Evolutionary conservation across 305 asterid species (phyloP).

Genomic region (Solanum chacoense): DNA sequence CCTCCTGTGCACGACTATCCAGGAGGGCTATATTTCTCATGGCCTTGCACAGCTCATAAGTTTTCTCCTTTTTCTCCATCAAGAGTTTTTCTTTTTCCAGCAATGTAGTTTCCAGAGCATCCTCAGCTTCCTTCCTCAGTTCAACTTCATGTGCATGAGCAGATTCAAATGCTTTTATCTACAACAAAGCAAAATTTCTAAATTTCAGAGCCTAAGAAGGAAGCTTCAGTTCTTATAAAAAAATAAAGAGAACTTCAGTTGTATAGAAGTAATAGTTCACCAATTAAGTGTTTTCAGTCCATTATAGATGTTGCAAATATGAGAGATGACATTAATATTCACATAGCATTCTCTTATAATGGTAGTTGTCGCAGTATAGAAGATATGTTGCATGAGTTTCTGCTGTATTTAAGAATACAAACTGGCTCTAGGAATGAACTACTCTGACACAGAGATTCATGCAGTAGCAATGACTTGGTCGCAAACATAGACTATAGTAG

Average conservation of each 20-base stretch:
- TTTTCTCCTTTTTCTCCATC: constrained; percentile 30
- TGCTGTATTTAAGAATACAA: neutral
- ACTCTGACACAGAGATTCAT: neutral
- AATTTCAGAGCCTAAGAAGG: neutral
- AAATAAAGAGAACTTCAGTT: neutral
- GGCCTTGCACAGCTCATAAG: constrained; percentile 36
- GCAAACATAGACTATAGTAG: neutral
- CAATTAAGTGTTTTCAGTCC: neutral
- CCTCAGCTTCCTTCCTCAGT: constrained; percentile 47
- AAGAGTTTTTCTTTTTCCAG: constrained; percentile 44
- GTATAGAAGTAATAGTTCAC: neutral
- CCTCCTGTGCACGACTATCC: constrained; percentile 51
- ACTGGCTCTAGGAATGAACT: neutral
- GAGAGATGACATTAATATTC: neutral
- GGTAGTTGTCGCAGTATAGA: neutral
- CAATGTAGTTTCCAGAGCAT: constrained; percentile 22
- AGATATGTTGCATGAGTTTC: neutral
- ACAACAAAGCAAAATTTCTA: constrained; percentile 9
- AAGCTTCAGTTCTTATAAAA: neutral
- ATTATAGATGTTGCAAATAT: neutral
- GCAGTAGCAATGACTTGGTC: neutral
- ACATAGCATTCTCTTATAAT: neutral
- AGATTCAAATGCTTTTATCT: constrained; percentile 53
- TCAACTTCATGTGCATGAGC: constrained; percentile 41
- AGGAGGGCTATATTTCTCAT: constrained; percentile 46